Evolutionary conservation across 192 early-diverging fungal genomes (phyloP), one percentile per base, ranked within the genome.

Genomic region (Backusella circina): DNA sequence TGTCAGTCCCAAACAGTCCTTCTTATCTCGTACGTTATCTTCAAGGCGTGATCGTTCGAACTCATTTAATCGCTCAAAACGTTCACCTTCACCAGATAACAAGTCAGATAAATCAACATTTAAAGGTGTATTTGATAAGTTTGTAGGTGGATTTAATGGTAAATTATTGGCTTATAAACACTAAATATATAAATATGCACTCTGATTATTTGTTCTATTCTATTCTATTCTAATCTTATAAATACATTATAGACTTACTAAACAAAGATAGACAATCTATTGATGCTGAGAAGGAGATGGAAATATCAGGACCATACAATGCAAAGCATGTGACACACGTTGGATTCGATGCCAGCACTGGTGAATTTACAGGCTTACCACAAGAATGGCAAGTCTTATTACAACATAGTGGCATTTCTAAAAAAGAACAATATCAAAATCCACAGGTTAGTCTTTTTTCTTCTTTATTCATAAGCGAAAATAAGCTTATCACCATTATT

Each of bases 261-360:
- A 73, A 73, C 32, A 71, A 67, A 36, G 67, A 75, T 32, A 75
- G 54, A 72, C 77, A 77, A 26, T 26, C 37, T 5, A 47, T 30
- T 47, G 69, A 70, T 18, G 51, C 37, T 86, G 44, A 86, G 84
- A 94, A 92, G 71, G 91, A 93, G 77, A 89, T 91, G 77, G 93
- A 98, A 82, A 96, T 99, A 72, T 97, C 95, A 16, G 89, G 90
- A 30, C 98, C 98, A 7, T 99, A 95, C 84, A 98, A 98, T 80
- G 93, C 98, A 18, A 92, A 97, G 47, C 98, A 99, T 85, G 87
- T 99, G 51, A 98, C 97, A 35, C 98, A 99, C 81, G 98, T 98
- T 61, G 98, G 98, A 13, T 99, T 95, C 81, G 96, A 99, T 81
- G 91, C 93, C 71, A 95, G 94, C 68, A 97, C 95, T 39, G 97